phyloP scores from a whole-genome alignment of 805 yeast species.

The Ogataea corticis region DNA sequence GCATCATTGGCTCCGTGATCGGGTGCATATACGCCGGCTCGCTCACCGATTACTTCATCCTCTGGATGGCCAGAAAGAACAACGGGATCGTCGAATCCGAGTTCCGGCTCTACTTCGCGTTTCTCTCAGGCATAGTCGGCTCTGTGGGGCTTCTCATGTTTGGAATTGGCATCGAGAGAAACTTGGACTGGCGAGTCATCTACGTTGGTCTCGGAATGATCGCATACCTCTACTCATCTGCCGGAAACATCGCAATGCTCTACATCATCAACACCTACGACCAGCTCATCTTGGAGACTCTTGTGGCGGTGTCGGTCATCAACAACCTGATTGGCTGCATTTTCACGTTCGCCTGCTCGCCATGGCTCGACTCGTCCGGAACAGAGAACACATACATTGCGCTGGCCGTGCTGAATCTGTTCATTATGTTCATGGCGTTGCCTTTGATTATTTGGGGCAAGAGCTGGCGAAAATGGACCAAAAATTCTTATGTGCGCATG shows the following conservation, averaged over 20 bases:
- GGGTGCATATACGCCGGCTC: slow-evolving; percentile 69
- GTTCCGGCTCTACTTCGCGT: slow-evolving; percentile 56
- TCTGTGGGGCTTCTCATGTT: slow-evolving; percentile 64
- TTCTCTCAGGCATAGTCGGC: slow-evolving; percentile 57
- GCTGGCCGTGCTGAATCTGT: slow-evolving; percentile 57
- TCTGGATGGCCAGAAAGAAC: slow-evolving; percentile 62
- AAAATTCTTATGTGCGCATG: slow-evolving; percentile 47
- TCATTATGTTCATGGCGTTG: slow-evolving; percentile 51
- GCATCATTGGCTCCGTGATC: slow-evolving; percentile 60
- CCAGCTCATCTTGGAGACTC: slow-evolving; percentile 62
- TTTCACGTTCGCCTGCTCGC: slow-evolving; percentile 66
- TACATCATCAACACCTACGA: slow-evolving; percentile 69
- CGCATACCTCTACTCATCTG: slow-evolving; percentile 67
- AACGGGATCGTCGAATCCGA: slow-evolving; percentile 66
- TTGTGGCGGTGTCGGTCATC: slow-evolving; percentile 65
- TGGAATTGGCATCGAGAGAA: slow-evolving; percentile 61
- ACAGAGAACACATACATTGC: slow-evolving; percentile 61
- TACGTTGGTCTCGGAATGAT: slow-evolving; percentile 64
- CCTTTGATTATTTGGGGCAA: slow-evolving; percentile 65
- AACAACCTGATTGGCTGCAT: slow-evolving; percentile 64
- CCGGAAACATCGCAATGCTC: slow-evolving; percentile 66
- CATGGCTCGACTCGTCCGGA: slow-evolving; percentile 59
- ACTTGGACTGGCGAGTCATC: slow-evolving; percentile 50
- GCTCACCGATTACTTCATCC: slow-evolving; percentile 60
- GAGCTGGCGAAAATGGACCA: slow-evolving; percentile 54